Evolutionary conservation across 192 early-diverging fungal genomes (phyloP).

Genomic region (Phycomyces blakesleeanus): DNA sequence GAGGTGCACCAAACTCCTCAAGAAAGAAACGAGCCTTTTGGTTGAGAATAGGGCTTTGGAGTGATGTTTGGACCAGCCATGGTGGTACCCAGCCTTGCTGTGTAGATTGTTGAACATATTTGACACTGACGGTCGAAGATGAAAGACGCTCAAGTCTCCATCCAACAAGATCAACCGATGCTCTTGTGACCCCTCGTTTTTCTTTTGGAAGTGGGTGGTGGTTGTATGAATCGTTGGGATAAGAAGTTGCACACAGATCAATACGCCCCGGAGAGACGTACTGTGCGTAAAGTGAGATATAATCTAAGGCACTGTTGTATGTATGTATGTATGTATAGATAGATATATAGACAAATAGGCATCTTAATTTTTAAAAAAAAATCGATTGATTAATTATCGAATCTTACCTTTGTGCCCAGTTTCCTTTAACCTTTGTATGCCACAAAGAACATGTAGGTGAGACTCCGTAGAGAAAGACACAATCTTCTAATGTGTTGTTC

Average conservation of each 20-base stretch:
- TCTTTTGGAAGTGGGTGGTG: conserved; percentile 18
- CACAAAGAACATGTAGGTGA: conserved; percentile 37
- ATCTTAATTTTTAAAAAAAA: neutral
- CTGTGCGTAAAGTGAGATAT: conserved; percentile 13
- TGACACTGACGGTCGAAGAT: conserved; percentile 32
- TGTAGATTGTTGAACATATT: conserved; percentile 35
- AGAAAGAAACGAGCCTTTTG: neutral
- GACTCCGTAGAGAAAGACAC: conserved; percentile 30
- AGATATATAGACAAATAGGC: too few species aligned
- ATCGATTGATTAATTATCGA: neutral
- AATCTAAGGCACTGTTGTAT: conserved; percentile 12
- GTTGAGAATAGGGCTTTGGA: neutral
- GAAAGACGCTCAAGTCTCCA: conserved; percentile 28
- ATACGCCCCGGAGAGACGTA: conserved; percentile 19
- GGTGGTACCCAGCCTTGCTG: conserved; percentile 39
- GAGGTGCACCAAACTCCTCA: conserved; percentile 23
- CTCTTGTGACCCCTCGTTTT: conserved; percentile 17
- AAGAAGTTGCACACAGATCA: conserved; percentile 21
- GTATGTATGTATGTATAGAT: neutral
- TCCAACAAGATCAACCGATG: conserved; percentile 14
- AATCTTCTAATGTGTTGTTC: conserved; percentile 43
- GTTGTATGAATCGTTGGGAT: conserved; percentile 15
- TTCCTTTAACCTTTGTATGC: conserved; percentile 41
- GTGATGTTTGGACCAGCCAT: conserved; percentile 26
- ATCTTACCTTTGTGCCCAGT: conserved; percentile 46